phyloP scores from a whole-genome alignment of 2,329 filamentous ascomycete genomes.

The Raffaelea arxii region DNA sequence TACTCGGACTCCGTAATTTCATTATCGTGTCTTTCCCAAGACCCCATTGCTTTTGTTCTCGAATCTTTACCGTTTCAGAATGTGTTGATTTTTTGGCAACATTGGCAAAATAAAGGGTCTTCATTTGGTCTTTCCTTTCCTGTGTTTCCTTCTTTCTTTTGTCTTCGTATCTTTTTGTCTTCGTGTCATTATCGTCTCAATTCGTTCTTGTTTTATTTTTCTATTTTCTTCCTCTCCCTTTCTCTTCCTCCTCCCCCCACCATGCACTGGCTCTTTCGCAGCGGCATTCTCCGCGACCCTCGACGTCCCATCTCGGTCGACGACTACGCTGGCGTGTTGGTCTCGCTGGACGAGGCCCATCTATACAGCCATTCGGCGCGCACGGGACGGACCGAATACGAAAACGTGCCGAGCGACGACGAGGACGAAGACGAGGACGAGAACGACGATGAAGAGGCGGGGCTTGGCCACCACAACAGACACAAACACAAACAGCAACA shows the following conservation, averaged over 20 bases:
- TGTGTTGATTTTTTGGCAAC: background rate
- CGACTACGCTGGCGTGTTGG: constrained; percentile 40
- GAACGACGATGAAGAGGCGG: constrained; percentile 17
- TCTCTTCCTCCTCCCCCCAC: background rate
- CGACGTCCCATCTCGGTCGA: constrained; percentile 33
- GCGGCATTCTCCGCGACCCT: constrained; percentile 3
- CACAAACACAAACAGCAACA: background rate
- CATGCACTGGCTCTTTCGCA: constrained; percentile 9
- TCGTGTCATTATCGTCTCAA: background rate
- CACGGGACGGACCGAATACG: constrained; percentile 32
- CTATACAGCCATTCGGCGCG: constrained; percentile 44
- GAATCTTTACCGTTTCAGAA: too few relatives aligned
- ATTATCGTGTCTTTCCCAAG: too few relatives aligned
- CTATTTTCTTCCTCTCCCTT: background rate
- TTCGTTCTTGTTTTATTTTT: background rate
- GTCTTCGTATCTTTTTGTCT: background rate
- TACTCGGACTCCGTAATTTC: too few relatives aligned
- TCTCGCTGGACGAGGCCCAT: constrained; percentile 46
- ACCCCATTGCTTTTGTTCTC: too few relatives aligned
- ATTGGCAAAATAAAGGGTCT: background rate
- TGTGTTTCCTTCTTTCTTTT: background rate
- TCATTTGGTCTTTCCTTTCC: background rate
- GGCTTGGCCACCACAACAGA: constrained; percentile 15
- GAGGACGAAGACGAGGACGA: constrained; percentile 18
- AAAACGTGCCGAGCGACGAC: constrained; percentile 24